Evolutionary conservation across 495 filamentous ascomycete genomes (phyloP), one percentile per base, ranked within the genome.

Genomic region (Delitschia confertaspora): DNA sequence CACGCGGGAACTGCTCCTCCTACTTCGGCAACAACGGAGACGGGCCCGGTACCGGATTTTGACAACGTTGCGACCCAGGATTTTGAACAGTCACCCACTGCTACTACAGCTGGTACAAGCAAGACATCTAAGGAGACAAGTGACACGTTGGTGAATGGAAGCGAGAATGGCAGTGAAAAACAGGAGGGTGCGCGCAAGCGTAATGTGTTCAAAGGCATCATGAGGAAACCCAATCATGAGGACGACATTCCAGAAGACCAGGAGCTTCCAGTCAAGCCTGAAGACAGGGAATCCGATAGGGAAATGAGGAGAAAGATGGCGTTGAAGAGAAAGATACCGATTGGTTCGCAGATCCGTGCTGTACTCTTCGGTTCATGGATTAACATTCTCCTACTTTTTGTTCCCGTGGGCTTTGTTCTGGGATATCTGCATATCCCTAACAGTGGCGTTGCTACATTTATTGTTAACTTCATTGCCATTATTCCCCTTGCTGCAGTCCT

Each of bases 391-490:
- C 56, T 93, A n/a, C 24, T 95, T 11, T 78, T 80, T 29, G 85
- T 80, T 6, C 88, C 88, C 4, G 74, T 75, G 9, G 88, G 88
- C 36, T 85, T 93, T 58, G 80, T 70, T 1, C 55, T 86, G 42
- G 72, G 83, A 53, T 84, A 76, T 57, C 67, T 76, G 20, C 39
- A 69, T 16, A 65, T 76, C 19, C n/a, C 11, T 17, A 10, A 14
- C 4, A 67, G 71, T 45, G 66, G 68, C 1, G 64, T 82, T 21
- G 71, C 65, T 10, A 72, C 88, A n/a, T 93, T 93, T 56, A 74
- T 83, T 19, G 71, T 91, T 53, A 93, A 93, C 64, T 93, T 93
- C 57, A 74, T 91, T 47, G 86, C 86, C 26, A 93, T 93, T 47
- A 72, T 93, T 26, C 65, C 65, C 1, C 44, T 68, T 21, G 65